Base-by-base conservation (phyloP, 2,329 filamentous ascomycete species). In the Leptosphaerulina australis region DNA sequence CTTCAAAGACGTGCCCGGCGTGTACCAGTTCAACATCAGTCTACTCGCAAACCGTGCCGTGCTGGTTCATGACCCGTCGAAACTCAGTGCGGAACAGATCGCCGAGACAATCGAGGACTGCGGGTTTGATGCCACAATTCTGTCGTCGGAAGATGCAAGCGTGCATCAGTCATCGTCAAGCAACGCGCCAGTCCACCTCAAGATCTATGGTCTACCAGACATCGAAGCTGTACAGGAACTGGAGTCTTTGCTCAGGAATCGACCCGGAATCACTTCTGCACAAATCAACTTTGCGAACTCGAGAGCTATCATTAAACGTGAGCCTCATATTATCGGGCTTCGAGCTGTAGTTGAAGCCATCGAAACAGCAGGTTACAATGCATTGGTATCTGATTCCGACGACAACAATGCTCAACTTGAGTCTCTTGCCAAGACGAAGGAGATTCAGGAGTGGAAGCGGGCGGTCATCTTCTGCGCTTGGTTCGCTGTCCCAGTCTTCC, bases 391-490 rank as follows among this genome's bases (percentile, higher is more conserved):
- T 0, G 93, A 97, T 59, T 88, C 86, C 44, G 91, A 97, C 64
- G 94, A 99, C 75, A 97, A 96, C 71, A 96, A 96, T 67, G 93
- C 94, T 1, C 94, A 99, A 70, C 82, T 99, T 2, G 91, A 97
- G 72, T 97, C 94, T 1, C 81, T 99, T 2, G 89, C 94, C 7
- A 99, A 99, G 76, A 97, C 94, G 0, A 90, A 90, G 62, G 94
- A 99, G 73, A 96, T 99, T 55, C 89, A 88, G 57, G 91, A 96
- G 73, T 99, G 94, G 94, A 85, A 84, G 55, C 83, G 80, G 22
- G 90, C 91, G 0, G 96, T 97, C 74, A 80, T 82, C 55, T 81
- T 88, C 6, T 96, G 91, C 0, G 66, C 90, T 3, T 79, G 81
- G 3, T 97, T 97, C 69, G 91, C 92, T 3, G 76, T 97, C 6